Base-by-base conservation (phyloP, 208 protist species). In the Zelonia costaricensis region DNA sequence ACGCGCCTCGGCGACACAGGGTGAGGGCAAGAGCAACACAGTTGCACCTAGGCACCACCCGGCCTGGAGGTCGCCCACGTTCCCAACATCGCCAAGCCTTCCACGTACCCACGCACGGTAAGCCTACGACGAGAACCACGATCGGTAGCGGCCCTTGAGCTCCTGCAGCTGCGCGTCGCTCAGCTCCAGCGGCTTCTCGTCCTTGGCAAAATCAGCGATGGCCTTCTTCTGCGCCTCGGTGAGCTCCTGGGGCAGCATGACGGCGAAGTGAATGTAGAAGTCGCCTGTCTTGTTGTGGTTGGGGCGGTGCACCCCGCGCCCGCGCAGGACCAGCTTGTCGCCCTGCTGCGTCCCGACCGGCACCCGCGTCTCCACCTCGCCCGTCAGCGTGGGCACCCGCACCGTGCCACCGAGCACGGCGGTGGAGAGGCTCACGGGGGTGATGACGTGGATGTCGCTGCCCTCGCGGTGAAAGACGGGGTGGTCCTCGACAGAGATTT, bases 261-360 rank as follows among this genome's bases (percentile, higher is more conserved):
- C 80, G 16, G 86, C 84, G 68, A 94, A 96, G 74, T 96, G 91
- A 48, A 96, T 91, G 71, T 81, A 93, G 28, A 95, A 88, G 72
- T 96, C 85, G 27, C 91, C 91, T 18, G 82, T 91, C 47, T 80
- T 77, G 69, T 91, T 92, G 53, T 94, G 84, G 36, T 91, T 91
- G 3, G 87, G 85, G 12, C 87, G 77, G 55, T 93, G 76, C 40
- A 96, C 84, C 15, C 91, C 91, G 38, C 87, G 82, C 38, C 86
- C 88, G 25, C 86, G 77, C 36, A 96, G 69, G 20, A 96, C 86
- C 35, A 94, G 78, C 73, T 90, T 91, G 60, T 96, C 91, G 20
- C 88, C 88, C 63, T 96, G 91, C 81, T 96, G 91, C 39, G 88
- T 94, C 5, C 88, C 86, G 9, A 80, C 69, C 10, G 87, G 87